Evolutionary conservation across 2,329 filamentous ascomycete genomes (phyloP), one percentile per base, ranked within the genome.

Genomic region (Acrocalymma vagum): DNA sequence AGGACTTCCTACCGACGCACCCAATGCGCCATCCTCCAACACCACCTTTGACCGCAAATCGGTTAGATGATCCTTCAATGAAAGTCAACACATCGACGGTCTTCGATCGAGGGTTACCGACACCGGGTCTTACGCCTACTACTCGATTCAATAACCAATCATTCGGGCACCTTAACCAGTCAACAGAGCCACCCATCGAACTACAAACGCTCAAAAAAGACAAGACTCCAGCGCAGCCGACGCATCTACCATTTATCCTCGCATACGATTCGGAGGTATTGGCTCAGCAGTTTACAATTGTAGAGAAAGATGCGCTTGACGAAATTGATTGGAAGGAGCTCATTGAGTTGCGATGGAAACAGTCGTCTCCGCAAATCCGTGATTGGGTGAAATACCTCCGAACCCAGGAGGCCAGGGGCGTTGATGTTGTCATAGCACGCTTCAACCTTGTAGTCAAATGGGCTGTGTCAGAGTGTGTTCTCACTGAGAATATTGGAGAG

Each of bases 361-460:
- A 90, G 55, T 78, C 81, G 11, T 81, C 80, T 31, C 83, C 79
- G 33, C 77, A 85, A 45, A 81, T 84, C 23, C 81, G 84, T 37
- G 89, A 90, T 15, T 94, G 89, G 89, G 88, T 93, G 9, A 85
- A 90, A 28, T 93, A 91, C 62, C 75, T 93, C 26, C 83, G 85
- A 36, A 84, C 85, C 33, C 80, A 85, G 28, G 84, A 89, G 55
- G 85, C 86, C 2, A 82, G 81, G 38, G 89, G 89, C 10, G 86
- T 94, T 24, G 88, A 93, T 62, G 86, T 94, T 15, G 88, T 92
- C 31, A 88, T 93, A 65, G 87, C 89, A 7, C 85, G 89, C 32
- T 94, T 94, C 75, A 94, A 94, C 67, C 82, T 94, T 50, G 88
- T 93, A 74, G 88, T 92, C 47, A 93, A 93, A 67, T 94, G 89